Percentiles rank a stretch among this genome's conserved stretches.
These are phyloP conservation scores for Amphichorda felina DNA, from an alignment of 2,329 filamentous ascomycete species.

Conservation along the genomic window DNA sequence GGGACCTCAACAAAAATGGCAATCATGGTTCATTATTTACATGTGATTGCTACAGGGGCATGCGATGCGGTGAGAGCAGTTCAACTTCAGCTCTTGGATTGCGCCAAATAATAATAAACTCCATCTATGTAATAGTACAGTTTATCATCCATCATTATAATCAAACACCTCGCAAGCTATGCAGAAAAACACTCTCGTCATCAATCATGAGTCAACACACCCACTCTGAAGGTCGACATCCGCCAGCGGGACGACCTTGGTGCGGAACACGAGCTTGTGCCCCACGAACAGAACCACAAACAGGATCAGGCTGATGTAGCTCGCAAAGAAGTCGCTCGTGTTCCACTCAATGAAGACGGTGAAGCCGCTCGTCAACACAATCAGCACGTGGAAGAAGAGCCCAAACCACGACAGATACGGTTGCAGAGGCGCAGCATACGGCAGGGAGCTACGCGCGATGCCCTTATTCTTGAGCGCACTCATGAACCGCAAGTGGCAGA, in stretches of 20 bases:
- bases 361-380: conserved; percentile 59
- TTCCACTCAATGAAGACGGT: conserved; percentile 54
- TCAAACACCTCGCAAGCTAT: too few relatives aligned
- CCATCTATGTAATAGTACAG: too few relatives aligned
- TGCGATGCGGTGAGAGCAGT: too few relatives aligned
- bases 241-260: conserved; percentile 21
- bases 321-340: conserved; percentile 20
- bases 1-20: conserved; percentile 3
- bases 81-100: too few relatives aligned
- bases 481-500: conserved; percentile 55
- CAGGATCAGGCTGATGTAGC: conserved; percentile 35
- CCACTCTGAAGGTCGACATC: conserved; percentile 3
- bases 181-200: too few relatives aligned
- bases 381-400: conserved; percentile 50
- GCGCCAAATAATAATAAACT: too few relatives aligned
- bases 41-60: conserved; percentile 2
- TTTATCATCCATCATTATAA: too few relatives aligned
- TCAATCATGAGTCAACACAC: not conserved
- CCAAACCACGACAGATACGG: conserved; percentile 56
- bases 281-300: conserved; percentile 47
- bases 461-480: conserved; percentile 42
- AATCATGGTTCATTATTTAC: not conserved
- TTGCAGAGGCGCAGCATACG: conserved; percentile 49
- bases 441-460: conserved; percentile 43
- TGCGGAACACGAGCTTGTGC: conserved; percentile 41